Evolutionary conservation across 257 asterid genomes (phyloP), one percentile per base, ranked within the genome.

Genomic region (Cruciata laevipes): DNA sequence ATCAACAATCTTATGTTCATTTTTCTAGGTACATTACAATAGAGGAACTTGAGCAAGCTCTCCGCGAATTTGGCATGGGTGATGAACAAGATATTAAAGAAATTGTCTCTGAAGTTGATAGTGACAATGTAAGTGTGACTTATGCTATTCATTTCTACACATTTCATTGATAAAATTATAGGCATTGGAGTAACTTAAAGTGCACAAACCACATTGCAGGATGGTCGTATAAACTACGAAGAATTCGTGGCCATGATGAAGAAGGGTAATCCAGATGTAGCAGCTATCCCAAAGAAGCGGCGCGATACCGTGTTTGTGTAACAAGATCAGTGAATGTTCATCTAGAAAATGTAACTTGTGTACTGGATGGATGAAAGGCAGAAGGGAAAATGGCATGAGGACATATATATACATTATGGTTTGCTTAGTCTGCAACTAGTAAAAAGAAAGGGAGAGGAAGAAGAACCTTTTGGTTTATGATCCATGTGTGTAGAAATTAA

Each of bases 171-270:
- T 53, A n/a, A 53, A 51, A 3, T 5, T 0, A 7, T n/a, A 56
- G 1, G 33, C 6, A 56, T 13, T 56, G 6, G 8, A n/a, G 1
- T 53, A 53, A 53, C 5, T 7, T 53, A 9, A 14, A 7, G 18
- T 13, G 23, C 60, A 9, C 5, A 51, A 51, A 53, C 24, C 20
- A 53, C 44, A 6, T 60, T 76, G 76, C 80, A 89, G 98, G 98
- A 89, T 77, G 96, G 95, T 8, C 78, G 85, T 65, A 91, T 89
- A 67, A 85, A 91, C 75, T 89, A 83, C 40, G 96, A 89, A 12
- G 98, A 91, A 68, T 91, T 91, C 58, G 80, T 80, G 60, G 96
- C 94, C 52, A 89, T 91, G 96, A 91, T 87, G 98, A 89, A 73
- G 87, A 89, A 87, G 81, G 95, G 96, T 17, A 73, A 84, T 67